These are phyloP conservation scores for Emmonsia crescens DNA, from an alignment of 2,329 filamentous ascomycete genomes.

Conservation along the genomic window DNA sequence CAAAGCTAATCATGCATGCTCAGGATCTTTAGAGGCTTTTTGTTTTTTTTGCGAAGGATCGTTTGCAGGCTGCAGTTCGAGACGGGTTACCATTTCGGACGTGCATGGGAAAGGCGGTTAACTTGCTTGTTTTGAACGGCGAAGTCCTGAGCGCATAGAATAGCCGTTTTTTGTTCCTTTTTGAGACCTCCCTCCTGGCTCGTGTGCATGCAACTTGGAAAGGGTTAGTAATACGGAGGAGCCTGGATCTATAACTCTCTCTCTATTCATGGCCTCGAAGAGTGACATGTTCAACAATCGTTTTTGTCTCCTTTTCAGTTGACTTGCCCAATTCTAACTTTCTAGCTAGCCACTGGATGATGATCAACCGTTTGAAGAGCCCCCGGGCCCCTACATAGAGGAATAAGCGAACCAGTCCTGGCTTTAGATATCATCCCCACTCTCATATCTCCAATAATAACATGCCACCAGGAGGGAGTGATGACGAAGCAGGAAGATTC, in stretches of 20 bases:
- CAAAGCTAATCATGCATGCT: background rate
- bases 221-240: no score
- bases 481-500: no score
- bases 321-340: background rate
- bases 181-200: background rate
- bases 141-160: background rate
- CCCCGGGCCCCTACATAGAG: background rate
- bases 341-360: background rate
- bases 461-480: no score
- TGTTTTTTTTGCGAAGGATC: no score
- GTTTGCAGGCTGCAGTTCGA: no score
- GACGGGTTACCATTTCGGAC: background rate
- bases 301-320: background rate
- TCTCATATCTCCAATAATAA: background rate
- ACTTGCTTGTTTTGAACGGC: no score
- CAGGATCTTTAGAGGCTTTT: no score
- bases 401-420: background rate
- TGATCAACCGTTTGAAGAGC: background rate
- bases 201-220: no score
- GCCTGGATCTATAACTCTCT: no score
- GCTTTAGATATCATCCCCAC: background rate
- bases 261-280: no score
- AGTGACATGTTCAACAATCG: background rate
- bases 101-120: no score
- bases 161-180: background rate